A percentile compares a stretch with the other conserved stretches of the same genome.
phyloP scores from a whole-genome alignment of 805 yeast species.

The Ogataea neopini region DNA sequence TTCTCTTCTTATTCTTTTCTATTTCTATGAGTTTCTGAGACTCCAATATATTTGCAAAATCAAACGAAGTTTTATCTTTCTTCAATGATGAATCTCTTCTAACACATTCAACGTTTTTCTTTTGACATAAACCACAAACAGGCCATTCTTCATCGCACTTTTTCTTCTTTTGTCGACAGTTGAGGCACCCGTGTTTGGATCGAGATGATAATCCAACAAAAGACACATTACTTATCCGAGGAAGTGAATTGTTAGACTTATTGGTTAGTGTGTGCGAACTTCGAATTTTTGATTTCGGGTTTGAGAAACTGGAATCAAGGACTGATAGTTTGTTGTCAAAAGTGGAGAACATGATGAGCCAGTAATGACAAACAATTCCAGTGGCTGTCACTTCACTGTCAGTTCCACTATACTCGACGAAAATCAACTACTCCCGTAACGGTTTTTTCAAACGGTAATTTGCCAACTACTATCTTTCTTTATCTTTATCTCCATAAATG shows the following conservation, averaged over 20 bases:
- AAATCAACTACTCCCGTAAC: neutral
- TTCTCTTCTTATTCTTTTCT: slow-evolving; percentile 11
- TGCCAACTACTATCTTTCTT: neutral
- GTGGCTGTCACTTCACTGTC: no score
- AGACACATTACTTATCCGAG: slow-evolving; percentile 24
- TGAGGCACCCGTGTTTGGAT: slow-evolving; percentile 41
- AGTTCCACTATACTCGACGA: no score
- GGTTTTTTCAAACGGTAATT: neutral
- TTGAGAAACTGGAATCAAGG: slow-evolving; percentile 9
- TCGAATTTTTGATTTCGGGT: neutral
- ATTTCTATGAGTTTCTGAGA: slow-evolving; percentile 20
- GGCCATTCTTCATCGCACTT: slow-evolving; percentile 53
- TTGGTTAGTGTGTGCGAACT: neutral
- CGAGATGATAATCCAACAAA: slow-evolving; percentile 37
- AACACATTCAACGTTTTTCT: slow-evolving; percentile 33
- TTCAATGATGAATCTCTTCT: slow-evolving; percentile 21
- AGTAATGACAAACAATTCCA: no score
- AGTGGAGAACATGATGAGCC: slow-evolving; percentile 19
- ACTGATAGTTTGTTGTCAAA: slow-evolving; percentile 17
- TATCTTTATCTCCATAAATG: neutral
- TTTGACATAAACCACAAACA: slow-evolving; percentile 44
- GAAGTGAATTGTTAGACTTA: neutral
- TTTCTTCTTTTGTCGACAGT: slow-evolving; percentile 47
- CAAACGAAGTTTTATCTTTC: slow-evolving; percentile 14
- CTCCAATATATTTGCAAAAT: slow-evolving; percentile 18